Base-by-base conservation (phyloP, 805 yeast genomes). In the Sugiyamaella smithiae region DNA sequence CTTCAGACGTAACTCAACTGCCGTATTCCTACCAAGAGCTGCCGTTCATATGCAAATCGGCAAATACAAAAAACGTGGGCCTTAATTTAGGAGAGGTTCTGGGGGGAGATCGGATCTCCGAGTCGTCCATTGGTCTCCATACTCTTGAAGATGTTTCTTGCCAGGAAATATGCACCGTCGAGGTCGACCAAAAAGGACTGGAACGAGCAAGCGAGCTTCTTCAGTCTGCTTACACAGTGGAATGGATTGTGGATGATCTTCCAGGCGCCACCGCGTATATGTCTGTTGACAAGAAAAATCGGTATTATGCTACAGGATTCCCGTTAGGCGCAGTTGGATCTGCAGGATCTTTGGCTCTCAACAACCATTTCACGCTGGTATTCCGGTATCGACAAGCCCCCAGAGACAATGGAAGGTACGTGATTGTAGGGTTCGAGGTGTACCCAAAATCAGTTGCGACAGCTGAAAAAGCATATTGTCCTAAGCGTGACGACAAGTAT, bases 191-290 rank as follows among this genome's bases (percentile, higher is more conserved):
- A 14, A 65, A 65, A 1, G 84, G 78, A 5, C 60, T 84, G 28
- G 68, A 65, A 45, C 70, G 77, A 44, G 88, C 91, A 0, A 79
- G 48, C 72, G 50, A 73, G 23, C 68, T 88, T 51, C 80, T 88
- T 31, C 72, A 77, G 56, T 69, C 81, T 46, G 85, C 85, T 2
- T 88, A 88, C 58, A 82, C 83, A 46, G 89, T 78, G 11, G 90
- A 88, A 60, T 88, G 96, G 96, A 66, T 78, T 22, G 71, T 88
- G 12, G 96, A 89, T 67, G 86, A 82, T 19, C 68, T 88, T 28
- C 96, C 96, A 0, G 95, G 93, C 5, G 91, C 96, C 1, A 88
- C 96, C 0, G 84, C 95, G 0, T 85, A 83, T 55, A 77, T 83
- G 28, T 75, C 79, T 23, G 75, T 77, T 5, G 78, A 75, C 9